Percentiles rank a stretch among this genome's conserved stretches.
Conservation (phyloP, 176 grass and related monocot species). For the Phragmites australis region DNA sequence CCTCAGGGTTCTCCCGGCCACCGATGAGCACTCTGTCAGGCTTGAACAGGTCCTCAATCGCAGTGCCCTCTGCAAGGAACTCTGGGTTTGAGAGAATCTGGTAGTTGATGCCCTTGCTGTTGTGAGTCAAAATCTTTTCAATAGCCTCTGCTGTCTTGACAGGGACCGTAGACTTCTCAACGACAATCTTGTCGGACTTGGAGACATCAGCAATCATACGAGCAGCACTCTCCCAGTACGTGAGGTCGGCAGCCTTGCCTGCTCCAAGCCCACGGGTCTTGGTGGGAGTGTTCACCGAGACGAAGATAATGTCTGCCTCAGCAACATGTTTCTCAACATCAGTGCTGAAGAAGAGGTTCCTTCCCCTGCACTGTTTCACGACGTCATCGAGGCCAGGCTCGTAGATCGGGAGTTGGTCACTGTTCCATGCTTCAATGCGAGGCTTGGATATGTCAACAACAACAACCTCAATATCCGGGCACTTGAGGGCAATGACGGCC, state of each 20-base stretch:
- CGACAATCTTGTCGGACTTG: conserved; percentile 91
- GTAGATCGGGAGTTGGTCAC: too few relatives aligned
- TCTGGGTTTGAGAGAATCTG: conserved; percentile 96
- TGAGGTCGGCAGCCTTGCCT: conserved; percentile 88
- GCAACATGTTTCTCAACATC: too few relatives aligned
- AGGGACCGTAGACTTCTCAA: conserved; percentile 92
- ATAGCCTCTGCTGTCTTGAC: conserved; percentile 92
- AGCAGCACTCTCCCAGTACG: conserved; percentile 95
- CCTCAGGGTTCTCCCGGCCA: conserved; percentile 75
- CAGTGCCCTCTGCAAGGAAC: conserved; percentile 86
- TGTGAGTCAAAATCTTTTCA: conserved; percentile 92
- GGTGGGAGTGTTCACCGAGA: conserved; percentile 86
- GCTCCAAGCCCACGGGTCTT: conserved; percentile 92
- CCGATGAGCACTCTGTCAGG: conserved; percentile 87
- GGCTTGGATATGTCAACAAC: conserved; percentile 38
- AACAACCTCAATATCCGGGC: conserved; percentile 31
- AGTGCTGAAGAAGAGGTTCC: too few relatives aligned
- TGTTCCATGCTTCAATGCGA: too few relatives aligned
- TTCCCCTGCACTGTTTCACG: too few relatives aligned
- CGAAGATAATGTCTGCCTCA: too few relatives aligned
- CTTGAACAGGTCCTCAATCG: conserved; percentile 76
- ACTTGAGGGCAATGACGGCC: conserved; percentile 40
- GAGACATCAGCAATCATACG: conserved; percentile 90
- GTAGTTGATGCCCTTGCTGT: conserved; percentile 95
- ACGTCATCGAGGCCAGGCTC: too few relatives aligned